These are phyloP conservation scores for Trichoderma citrinoviride DNA, from an alignment of 2,329 filamentous ascomycete genomes.

Conservation along the genomic window DNA sequence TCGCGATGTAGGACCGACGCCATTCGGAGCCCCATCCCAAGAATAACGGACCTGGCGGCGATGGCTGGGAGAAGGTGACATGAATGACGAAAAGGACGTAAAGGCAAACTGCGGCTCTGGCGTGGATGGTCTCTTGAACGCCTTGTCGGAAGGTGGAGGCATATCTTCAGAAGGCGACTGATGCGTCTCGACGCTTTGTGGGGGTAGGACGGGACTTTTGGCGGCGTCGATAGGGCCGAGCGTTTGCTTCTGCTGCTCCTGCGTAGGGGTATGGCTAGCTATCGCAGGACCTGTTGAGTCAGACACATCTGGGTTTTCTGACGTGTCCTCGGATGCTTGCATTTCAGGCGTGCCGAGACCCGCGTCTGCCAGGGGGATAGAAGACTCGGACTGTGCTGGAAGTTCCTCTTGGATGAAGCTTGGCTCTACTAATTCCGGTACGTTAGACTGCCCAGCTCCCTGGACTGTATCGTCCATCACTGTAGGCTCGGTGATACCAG, in stretches of 20 bases:
- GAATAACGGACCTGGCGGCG: constrained; percentile 21
- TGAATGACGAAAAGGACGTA: constrained; percentile 53
- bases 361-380: background rate
- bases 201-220: background rate
- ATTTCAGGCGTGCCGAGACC: background rate
- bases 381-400: background rate
- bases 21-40: constrained; percentile 8
- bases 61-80: constrained; percentile 48
- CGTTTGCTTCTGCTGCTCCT: background rate
- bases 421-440: background rate
- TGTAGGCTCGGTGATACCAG: background rate
- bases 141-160: background rate
- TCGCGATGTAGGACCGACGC: constrained; percentile 34
- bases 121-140: constrained; percentile 34
- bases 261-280: background rate
- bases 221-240: background rate
- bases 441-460: background rate
- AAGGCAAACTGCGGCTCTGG: constrained; percentile 49
- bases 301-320: background rate
- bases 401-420: background rate
- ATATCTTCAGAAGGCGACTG: background rate
- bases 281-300: background rate
- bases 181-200: background rate
- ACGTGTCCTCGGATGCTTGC: background rate
- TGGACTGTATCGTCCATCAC: background rate